Evolutionary conservation across 768 basidiomycete genomes (phyloP).

Genomic region (Hypsizygus marmoreus): DNA sequence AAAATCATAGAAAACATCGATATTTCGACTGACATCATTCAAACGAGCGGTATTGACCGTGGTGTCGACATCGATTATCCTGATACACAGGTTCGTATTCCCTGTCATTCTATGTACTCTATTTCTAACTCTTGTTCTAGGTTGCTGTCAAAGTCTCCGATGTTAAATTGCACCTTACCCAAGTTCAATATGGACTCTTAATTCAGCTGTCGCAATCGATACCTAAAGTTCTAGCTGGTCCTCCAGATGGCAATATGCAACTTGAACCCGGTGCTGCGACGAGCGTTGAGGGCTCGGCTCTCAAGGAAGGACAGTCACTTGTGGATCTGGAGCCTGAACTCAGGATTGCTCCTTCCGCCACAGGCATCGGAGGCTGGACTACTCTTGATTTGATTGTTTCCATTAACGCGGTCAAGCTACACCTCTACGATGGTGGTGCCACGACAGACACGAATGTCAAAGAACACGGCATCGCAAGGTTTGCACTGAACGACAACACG

Average conservation of each 20-base stretch:
- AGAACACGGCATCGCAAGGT: conserved; percentile 81
- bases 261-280: conserved; percentile 25
- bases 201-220: conserved; percentile 68
- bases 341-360: conserved; percentile 29
- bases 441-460: conserved; percentile 57
- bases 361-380: conserved; percentile 49
- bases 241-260: conserved; percentile 42
- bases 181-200: conserved; percentile 77
- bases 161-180: conserved; percentile 80
- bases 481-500: conserved; percentile 78
- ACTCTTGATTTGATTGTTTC: conserved; percentile 73
- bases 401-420: conserved; percentile 73
- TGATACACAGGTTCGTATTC: conserved; percentile 66
- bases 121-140: conserved; percentile 38
- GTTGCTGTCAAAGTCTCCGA: conserved; percentile 76
- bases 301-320: conserved; percentile 10
- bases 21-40: conserved; percentile 66
- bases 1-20: conserved; percentile 94
- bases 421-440: conserved; percentile 78
- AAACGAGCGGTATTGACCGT: conserved; percentile 58
- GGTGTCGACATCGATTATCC: conserved; percentile 55
- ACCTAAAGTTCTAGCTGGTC: conserved; percentile 58
- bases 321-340: conserved; percentile 66
- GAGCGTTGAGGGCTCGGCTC: conserved; percentile 8
- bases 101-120: neutral